Evolutionary conservation across 208 protist species (phyloP).

Genomic region (Borovskyia barvae): DNA sequence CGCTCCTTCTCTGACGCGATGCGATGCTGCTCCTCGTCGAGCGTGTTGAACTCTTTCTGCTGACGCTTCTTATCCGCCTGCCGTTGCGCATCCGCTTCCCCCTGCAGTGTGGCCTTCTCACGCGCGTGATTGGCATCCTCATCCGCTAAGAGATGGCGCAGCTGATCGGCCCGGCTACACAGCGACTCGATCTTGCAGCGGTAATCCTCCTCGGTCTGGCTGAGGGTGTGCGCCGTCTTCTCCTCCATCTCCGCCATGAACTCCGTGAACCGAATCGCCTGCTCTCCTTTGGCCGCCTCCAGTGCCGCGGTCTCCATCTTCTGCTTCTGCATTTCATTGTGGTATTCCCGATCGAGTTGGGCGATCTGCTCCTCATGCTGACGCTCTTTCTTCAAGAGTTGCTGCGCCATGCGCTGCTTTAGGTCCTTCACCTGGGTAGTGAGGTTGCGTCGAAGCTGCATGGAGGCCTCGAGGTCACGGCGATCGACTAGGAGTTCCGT

Average conservation of each 20-base stretch:
- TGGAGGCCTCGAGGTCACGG: conserved; percentile 89
- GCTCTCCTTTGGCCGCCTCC: conserved; percentile 87
- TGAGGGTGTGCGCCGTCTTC: conserved; percentile 50
- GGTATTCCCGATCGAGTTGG: conserved; percentile 86
- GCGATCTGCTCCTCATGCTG: conserved; percentile 92
- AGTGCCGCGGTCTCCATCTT: conserved; percentile 68
- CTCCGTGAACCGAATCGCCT: conserved; percentile 95
- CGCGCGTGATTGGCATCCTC: conserved; percentile 54
- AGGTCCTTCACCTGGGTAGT: conserved; percentile 90
- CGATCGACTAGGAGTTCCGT: conserved; percentile 95
- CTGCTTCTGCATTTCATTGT: conserved; percentile 68
- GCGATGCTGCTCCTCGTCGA: conserved; percentile 66
- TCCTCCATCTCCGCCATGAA: conserved; percentile 87
- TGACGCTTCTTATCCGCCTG: conserved; percentile 52
- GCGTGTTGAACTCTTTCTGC: conserved; percentile 32
- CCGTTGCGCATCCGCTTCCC: conserved; percentile 35
- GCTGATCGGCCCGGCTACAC: conserved; percentile 68
- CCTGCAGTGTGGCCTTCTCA: conserved; percentile 48
- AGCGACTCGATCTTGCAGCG: conserved; percentile 89
- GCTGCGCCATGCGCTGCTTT: conserved; percentile 92
- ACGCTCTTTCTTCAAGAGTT: conserved; percentile 93
- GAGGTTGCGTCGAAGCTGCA: conserved; percentile 56
- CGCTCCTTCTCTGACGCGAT: conserved; percentile 62
- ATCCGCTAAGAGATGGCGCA: conserved; percentile 76
- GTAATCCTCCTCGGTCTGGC: conserved; percentile 89